phyloP scores from a whole-genome alignment of 2,329 filamentous ascomycete species.

The Hawksworthiomyces lignivorus region DNA sequence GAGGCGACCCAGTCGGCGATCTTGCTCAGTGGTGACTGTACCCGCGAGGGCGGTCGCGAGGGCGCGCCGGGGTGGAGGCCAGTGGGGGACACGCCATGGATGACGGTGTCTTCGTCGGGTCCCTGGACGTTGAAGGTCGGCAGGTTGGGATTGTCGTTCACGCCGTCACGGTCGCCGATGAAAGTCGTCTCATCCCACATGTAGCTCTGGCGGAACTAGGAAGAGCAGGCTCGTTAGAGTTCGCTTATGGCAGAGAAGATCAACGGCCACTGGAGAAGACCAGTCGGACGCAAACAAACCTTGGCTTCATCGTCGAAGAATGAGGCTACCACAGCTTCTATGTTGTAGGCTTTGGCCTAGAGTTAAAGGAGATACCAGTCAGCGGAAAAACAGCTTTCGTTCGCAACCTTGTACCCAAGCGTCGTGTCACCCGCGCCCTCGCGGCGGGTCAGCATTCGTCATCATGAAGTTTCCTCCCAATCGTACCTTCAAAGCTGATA shows the following conservation, averaged over 20 bases:
- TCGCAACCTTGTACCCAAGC: too few species aligned
- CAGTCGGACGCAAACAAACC: too few species aligned
- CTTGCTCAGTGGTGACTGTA: constrained; percentile 48
- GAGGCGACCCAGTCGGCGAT: constrained; percentile 40
- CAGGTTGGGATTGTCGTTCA: constrained; percentile 6
- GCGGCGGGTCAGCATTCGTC: too few species aligned
- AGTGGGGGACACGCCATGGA: constrained; percentile 36
- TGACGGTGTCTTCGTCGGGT: constrained; percentile 35
- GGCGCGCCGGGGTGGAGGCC: constrained; percentile 39
- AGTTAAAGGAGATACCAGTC: background rate
- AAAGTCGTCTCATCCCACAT: constrained; percentile 51
- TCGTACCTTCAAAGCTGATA: constrained; percentile 33
- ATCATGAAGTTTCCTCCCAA: too few species aligned
- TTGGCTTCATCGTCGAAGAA: constrained; percentile 43
- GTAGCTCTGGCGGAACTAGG: constrained; percentile 41
- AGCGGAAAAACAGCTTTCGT: background rate
- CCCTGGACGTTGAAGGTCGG: constrained; percentile 51
- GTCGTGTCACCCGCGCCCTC: too few species aligned
- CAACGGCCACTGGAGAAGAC: too few species aligned
- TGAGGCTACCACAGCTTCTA: constrained; percentile 42
- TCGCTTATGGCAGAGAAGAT: too few species aligned
- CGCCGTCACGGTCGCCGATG: constrained; percentile 43
- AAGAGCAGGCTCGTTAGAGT: too few species aligned
- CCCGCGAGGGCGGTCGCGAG: constrained; percentile 56
- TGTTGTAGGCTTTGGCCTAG: constrained; percentile 37